phyloP scores from a whole-genome alignment of 768 basidiomycete species.

The Leccinum arenicola region DNA sequence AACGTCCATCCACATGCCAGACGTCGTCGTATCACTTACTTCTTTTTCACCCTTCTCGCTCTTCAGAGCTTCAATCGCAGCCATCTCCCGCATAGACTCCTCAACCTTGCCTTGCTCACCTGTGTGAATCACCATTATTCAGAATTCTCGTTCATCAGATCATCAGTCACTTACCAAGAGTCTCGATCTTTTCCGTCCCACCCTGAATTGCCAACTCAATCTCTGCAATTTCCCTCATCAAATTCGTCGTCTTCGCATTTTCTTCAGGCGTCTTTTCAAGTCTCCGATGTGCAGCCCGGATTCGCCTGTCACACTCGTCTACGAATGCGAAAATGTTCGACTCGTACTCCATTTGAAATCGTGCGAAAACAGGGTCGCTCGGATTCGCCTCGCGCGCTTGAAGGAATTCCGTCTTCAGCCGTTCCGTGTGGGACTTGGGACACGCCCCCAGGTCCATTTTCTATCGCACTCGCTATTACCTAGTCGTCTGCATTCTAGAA shows the following conservation, averaged over 20 bases:
- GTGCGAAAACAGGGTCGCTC: slow-evolving; percentile 74
- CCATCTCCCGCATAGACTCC: slow-evolving; percentile 97
- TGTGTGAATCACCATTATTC: slow-evolving; percentile 29
- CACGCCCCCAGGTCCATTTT: slow-evolving; percentile 99
- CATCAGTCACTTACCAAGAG: slow-evolving; percentile 56
- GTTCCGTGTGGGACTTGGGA: slow-evolving; percentile 93
- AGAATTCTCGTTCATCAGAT: not conserved
- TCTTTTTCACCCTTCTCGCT: slow-evolving; percentile 95
- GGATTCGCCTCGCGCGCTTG: slow-evolving; percentile 75
- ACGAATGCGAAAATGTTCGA: slow-evolving; percentile 94
- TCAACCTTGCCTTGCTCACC: slow-evolving; percentile 99
- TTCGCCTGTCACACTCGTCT: slow-evolving; percentile 97
- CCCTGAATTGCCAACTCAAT: slow-evolving; percentile 99
- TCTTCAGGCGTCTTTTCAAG: slow-evolving; percentile 99
- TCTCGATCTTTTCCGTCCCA: slow-evolving; percentile 97
- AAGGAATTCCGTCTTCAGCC: slow-evolving; percentile 86
- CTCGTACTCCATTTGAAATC: slow-evolving; percentile 95
- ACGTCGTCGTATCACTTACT: slow-evolving; percentile 38
- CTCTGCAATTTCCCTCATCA: slow-evolving; percentile 99
- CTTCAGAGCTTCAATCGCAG: slow-evolving; percentile 96
- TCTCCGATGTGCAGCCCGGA: slow-evolving; percentile 88
- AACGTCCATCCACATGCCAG: slow-evolving; percentile 4
- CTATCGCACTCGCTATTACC: slow-evolving; percentile 31
- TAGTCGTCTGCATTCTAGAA: not conserved
- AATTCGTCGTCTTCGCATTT: slow-evolving; percentile 96